Percentiles rank a stretch among this genome's conserved stretches.
Evolutionary conservation across 306 rosid genomes (phyloP).

Genomic region (Spatholobus suberectus): DNA sequence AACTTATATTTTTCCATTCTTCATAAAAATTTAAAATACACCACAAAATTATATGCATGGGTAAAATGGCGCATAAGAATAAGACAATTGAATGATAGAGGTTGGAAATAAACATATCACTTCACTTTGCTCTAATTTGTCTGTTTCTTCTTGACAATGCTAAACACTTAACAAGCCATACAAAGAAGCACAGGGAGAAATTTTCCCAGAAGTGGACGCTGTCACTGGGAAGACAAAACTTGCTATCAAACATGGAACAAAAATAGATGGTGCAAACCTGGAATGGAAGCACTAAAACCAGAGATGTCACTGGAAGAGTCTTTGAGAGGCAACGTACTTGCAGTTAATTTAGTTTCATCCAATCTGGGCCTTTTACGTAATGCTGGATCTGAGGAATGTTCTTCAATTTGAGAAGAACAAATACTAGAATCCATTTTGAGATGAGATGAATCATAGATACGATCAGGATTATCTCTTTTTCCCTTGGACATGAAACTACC

Average conservation of each 20-base stretch:
- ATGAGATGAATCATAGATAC: neutral
- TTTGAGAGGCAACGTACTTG: slow-evolving; percentile 28
- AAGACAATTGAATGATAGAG: neutral
- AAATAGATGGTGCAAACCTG: slow-evolving; percentile 60
- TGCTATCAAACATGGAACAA: neutral
- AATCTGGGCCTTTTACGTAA: slow-evolving; percentile 43
- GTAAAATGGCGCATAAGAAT: neutral
- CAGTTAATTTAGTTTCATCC: slow-evolving; percentile 36
- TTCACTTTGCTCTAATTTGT: neutral
- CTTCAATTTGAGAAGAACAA: too few relatives aligned
- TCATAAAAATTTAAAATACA: neutral
- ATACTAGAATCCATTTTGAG: too few relatives aligned
- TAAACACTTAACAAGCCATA: slow-evolving; percentile 1
- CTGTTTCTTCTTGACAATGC: neutral
- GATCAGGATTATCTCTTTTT: too few relatives aligned
- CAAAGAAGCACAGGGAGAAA: neutral
- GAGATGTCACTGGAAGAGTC: slow-evolving; percentile 41
- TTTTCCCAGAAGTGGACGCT: neutral
- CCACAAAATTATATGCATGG: neutral
- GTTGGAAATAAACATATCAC: slow-evolving; percentile 2
- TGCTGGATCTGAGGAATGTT: neutral
- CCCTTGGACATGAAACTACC: slow-evolving; percentile 3
- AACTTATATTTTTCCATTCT: slow-evolving; percentile 3
- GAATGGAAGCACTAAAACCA: slow-evolving; percentile 39
- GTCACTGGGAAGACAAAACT: neutral